Evolutionary conservation across 2,329 filamentous ascomycete genomes (phyloP).

Genomic region (Teratosphaeria pseudoeucalypti): DNA sequence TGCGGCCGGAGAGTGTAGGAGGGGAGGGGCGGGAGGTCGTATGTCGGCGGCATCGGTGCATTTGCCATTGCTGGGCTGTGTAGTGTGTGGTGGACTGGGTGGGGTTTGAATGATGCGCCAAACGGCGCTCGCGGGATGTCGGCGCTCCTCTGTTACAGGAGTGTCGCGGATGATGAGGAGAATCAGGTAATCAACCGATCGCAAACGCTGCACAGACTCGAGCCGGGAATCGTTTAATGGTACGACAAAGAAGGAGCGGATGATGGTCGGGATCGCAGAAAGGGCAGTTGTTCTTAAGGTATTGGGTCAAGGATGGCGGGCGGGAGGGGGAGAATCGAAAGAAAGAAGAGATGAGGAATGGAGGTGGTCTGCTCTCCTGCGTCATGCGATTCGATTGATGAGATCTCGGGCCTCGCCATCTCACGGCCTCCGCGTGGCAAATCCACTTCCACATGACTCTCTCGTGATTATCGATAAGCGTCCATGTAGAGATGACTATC

Average conservation of each 20-base stretch:
- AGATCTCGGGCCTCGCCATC: neutral
- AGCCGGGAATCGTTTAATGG: neutral
- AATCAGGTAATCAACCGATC: neutral
- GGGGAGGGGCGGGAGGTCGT: slow-evolving; percentile 73
- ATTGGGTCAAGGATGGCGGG: too few relatives aligned
- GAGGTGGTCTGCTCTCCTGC: neutral
- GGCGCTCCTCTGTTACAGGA: neutral
- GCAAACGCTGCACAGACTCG: neutral
- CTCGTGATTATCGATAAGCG: slow-evolving; percentile 1
- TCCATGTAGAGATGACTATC: too few relatives aligned
- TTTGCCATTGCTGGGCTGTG: slow-evolving; percentile 18
- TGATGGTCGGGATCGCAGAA: slow-evolving; percentile 3
- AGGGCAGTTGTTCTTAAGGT: neutral
- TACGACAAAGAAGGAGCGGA: slow-evolving; percentile 8
- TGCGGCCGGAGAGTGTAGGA: slow-evolving; percentile 63
- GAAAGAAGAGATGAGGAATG: neutral
- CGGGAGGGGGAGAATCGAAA: too few relatives aligned
- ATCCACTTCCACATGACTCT: neutral
- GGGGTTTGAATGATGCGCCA: neutral
- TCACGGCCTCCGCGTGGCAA: slow-evolving; percentile 1
- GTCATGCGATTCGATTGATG: neutral
- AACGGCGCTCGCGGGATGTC: neutral
- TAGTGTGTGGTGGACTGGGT: neutral
- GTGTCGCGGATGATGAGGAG: neutral
- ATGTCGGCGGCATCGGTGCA: slow-evolving; percentile 35